Evolutionary conservation across 148 eudicot species (phyloP), one percentile per base, ranked within the genome.

Genomic region (Vaccinium darrowii): DNA sequence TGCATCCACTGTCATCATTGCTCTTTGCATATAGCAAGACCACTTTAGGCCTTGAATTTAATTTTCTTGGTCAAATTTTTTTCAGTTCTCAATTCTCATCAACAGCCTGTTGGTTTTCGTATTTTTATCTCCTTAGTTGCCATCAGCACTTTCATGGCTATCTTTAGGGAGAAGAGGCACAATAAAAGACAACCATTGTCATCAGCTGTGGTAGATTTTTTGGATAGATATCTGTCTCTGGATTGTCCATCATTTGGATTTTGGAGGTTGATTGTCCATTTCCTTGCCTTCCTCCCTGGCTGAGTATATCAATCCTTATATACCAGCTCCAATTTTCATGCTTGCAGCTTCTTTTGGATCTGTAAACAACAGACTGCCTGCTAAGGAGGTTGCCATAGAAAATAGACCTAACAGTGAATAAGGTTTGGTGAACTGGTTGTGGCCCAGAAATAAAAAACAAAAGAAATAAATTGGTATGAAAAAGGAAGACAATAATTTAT

Each of bases 161-260:
- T 73, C 50, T 73, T 73, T 7, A 73, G 50, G 18, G 77, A 36
- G 23, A 36, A 73, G 39, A 73, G 11, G 49, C 76, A 73, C 12
- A 15, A 33, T 33, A 8, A 36, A 73, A 36, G 2, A 30, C 76
- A 33, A 18, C 19, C 10, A 15, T 39, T 73, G 16, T 39, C 1
- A 12, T 39, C 12, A 7, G 51, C n/a, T 6, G 15, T 15, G 49
- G n/a, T 15, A 73, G 50, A 33, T 73, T 14, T 39, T 73, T 16
- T 15, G 23, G 3, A 16, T 15, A 73, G 21, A 18, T 36, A 33
- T 73, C 49, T 39, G 51, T 73, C 51, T 73, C 77, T 39, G 4
- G 77, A 39, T 73, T 73, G 77, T 73, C 77, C 51, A 1, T 15
- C 77, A 73, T 69, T 69, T 69, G 74, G 43, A 13, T 69, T 73